phyloP scores from a whole-genome alignment of 495 filamentous ascomycete species.

The Hypoxylon cercidicola region DNA sequence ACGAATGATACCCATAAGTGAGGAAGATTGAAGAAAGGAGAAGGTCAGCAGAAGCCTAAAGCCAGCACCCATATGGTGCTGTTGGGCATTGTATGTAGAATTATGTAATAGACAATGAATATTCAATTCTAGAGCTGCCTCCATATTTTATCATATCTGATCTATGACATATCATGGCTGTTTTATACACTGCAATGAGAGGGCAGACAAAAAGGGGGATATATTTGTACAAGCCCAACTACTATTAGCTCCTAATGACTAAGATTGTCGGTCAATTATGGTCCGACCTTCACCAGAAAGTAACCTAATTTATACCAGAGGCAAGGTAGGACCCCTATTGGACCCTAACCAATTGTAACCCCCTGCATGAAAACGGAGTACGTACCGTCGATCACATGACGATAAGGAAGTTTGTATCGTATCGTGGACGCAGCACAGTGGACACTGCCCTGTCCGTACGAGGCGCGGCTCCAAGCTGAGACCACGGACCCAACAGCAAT shows the following conservation, averaged over 20 bases:
- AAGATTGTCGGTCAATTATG: constrained; percentile 1
- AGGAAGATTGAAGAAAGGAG: constrained; percentile 11
- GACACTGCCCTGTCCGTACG: constrained; percentile 10
- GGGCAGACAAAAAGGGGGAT: too few relatives aligned
- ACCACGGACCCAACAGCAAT: constrained; percentile 5
- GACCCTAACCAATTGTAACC: constrained; percentile 31
- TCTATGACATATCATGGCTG: too few relatives aligned
- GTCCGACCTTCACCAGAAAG: constrained; percentile 40
- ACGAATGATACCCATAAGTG: constrained; percentile 33
- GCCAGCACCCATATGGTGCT: constrained; percentile 11
- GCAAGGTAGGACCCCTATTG: constrained; percentile 43
- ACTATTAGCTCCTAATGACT: constrained; percentile 14
- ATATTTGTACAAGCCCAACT: background rate
- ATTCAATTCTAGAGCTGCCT: constrained; percentile 37
- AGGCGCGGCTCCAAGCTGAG: constrained; percentile 33
- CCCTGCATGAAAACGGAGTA: constrained; percentile 25
- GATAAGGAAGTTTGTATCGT: constrained; percentile 27
- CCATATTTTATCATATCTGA: background rate
- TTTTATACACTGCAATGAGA: too few relatives aligned
- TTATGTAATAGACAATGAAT: constrained; percentile 37
- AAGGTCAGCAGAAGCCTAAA: constrained; percentile 19
- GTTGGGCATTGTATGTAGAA: constrained; percentile 34
- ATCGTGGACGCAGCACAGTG: constrained; percentile 18
- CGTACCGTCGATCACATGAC: constrained; percentile 31
- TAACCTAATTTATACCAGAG: constrained; percentile 9